A percentile compares a stretch with the other conserved stretches of the same genome.
Evolutionary conservation across 345 rosid species (phyloP).

Genomic region (Hibiscus trionum): DNA sequence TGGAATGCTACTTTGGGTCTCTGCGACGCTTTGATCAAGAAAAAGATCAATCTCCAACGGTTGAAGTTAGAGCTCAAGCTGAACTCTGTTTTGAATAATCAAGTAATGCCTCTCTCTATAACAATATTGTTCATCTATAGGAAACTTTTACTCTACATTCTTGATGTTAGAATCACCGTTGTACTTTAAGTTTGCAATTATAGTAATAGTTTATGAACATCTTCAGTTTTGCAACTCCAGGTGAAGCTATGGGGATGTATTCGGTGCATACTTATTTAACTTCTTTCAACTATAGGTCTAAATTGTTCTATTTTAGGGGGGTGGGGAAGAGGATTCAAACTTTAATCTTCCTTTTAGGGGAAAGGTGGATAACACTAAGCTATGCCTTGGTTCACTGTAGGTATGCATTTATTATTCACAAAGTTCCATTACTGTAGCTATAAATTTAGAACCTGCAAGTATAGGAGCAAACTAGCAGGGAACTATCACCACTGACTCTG

Average conservation of each 20-base stretch:
- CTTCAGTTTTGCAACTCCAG: not conserved
- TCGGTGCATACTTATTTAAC: not conserved
- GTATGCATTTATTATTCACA: not conserved
- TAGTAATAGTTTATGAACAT: not conserved
- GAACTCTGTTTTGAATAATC: conserved; percentile 54
- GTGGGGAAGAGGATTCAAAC: not conserved
- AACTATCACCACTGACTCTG: not conserved
- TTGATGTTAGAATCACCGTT: not conserved
- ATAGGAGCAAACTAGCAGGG: not conserved
- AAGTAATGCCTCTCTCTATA: conserved; percentile 41
- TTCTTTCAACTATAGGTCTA: not conserved
- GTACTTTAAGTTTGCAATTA: not conserved
- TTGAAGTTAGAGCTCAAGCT: conserved; percentile 70
- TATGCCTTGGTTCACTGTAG: not conserved
- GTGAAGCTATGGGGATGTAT: not conserved
- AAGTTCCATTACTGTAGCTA: not conserved
- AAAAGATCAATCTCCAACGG: conserved; percentile 62
- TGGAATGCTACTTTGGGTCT: conserved; percentile 56
- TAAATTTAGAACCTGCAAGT: not conserved
- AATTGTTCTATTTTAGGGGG: not conserved
- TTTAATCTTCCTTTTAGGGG: not conserved
- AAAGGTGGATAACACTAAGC: not conserved
- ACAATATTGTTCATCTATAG: not conserved
- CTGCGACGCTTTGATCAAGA: conserved; percentile 59
- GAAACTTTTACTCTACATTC: not conserved